Base-by-base conservation (phyloP, 1,284 basidiomycete genomes). In the Athelia sp. region DNA sequence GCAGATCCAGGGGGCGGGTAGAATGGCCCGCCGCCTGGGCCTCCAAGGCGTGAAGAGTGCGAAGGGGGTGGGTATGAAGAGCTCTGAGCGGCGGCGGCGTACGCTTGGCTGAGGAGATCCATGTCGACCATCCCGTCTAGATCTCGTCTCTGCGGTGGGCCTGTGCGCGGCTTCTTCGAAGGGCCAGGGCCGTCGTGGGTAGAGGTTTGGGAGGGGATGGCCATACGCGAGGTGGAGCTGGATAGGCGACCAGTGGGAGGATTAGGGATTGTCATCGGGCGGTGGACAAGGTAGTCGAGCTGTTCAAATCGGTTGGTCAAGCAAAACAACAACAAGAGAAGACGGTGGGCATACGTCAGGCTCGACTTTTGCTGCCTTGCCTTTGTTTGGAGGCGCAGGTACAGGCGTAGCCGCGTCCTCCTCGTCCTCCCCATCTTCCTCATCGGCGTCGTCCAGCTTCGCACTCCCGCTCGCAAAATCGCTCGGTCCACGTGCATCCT, bases 401-500 rank as follows among this genome's bases (percentile, higher is more conserved):
- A n/a, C n/a, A 18, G 29, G 24, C n/a, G 46, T 36, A 53, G 55
- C 9, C 36, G 49, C 57, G 34, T 62, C 55, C 10, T 65, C 65
- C 17, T 65, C 61, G 8, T 62, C 66, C 22, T 54, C 67, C 21
- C 71, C 75, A 13, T 72, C 75, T 46, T 74, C 73, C 1, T 53
- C 67, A 24, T 72, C 75, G 8, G 56, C 54, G 13, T 75, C 70
- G 23, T 71, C 71, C 14, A 65, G 55, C 55, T 72, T 72, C 22
- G 49, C 46, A 4, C 58, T 59, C 0, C 61, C 66, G 43, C 68
- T 73, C 1, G 66, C 65, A 59, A 78, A 78, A 59, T 81, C 76
- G 19, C 61, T 60, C 1, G 77, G 76, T 1, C 72, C 71, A 50
- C 71, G 70, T 2, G 66, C 63, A 53, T 82, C 79, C 53, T 73